Percentiles rank a stretch among this genome's conserved stretches.
Conservation (phyloP, 2,329 filamentous ascomycete genomes). For the Curvularia sp. region DNA sequence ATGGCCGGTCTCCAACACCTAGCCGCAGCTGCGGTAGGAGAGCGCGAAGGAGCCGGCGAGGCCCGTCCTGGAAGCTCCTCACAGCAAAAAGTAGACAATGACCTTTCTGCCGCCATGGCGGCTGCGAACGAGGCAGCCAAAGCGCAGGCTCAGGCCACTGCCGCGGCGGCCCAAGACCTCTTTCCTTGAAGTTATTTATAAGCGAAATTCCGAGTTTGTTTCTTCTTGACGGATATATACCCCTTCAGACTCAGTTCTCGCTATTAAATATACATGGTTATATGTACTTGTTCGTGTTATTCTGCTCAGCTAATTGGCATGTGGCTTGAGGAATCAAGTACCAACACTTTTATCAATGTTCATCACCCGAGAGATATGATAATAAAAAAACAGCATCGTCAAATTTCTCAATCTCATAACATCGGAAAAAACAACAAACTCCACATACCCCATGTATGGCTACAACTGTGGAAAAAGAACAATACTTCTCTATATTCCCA, state of each 20-base stretch:
- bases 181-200: slow-evolving; percentile 2
- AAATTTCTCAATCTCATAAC: too few relatives aligned
- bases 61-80: slow-evolving; percentile 23
- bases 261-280: neutral
- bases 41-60: slow-evolving; percentile 37
- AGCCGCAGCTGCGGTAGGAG: slow-evolving; percentile 49
- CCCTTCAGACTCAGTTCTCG: neutral
- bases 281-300: neutral
- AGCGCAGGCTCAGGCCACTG: slow-evolving; percentile 42
- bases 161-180: slow-evolving; percentile 39
- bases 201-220: neutral
- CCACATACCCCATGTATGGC: too few relatives aligned
- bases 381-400: too few relatives aligned
- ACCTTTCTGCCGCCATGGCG: slow-evolving; percentile 47
- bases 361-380: neutral
- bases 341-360: neutral
- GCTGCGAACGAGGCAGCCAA: slow-evolving; percentile 39
- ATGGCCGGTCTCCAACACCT: slow-evolving; percentile 50
- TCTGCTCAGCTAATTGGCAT: neutral
- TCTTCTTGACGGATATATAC: slow-evolving; percentile 11
- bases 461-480: too few relatives aligned
- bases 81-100: slow-evolving; percentile 37
- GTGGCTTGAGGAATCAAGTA: neutral
- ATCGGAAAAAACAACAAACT: too few relatives aligned
- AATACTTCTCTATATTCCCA: too few relatives aligned